Percentiles rank a stretch among this genome's conserved stretches.
These are phyloP conservation scores for Trametes coccinea DNA, from an alignment of 768 basidiomycete genomes.

Conservation along the genomic window DNA sequence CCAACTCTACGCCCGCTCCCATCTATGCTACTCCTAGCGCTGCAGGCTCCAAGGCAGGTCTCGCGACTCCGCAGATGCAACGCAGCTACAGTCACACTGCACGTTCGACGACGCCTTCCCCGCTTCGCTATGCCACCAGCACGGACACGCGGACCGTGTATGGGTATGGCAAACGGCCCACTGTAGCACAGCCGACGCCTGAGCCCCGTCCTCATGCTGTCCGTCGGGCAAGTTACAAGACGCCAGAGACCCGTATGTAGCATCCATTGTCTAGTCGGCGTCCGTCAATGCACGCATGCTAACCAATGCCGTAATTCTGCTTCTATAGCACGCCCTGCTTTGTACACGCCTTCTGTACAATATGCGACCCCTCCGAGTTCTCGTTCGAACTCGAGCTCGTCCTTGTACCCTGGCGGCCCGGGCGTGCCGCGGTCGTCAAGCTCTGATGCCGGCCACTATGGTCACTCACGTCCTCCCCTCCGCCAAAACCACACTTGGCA, in stretches of 20 bases:
- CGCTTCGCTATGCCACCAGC: constrained; percentile 31
- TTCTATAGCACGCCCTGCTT: constrained; percentile 18
- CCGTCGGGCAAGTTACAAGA: constrained; percentile 45
- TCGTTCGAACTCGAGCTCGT: constrained; percentile 54
- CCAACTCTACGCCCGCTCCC: constrained; percentile 37
- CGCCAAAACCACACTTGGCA: constrained; percentile 51
- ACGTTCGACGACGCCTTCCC: constrained; percentile 39
- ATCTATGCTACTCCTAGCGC: constrained; percentile 27
- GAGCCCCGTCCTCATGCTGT: constrained; percentile 40
- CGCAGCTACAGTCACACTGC: constrained; percentile 45
- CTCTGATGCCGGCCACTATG: constrained; percentile 42
- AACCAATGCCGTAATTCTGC: constrained; percentile 1
- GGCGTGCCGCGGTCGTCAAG: constrained; percentile 32
- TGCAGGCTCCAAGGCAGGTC: constrained; percentile 23
- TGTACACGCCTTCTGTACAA: constrained; percentile 27
- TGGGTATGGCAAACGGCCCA: constrained; percentile 36
- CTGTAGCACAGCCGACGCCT: constrained; percentile 29
- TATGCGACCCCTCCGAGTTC: constrained; percentile 43
- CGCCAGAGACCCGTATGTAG: constrained; percentile 45
- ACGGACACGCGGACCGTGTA: constrained; percentile 31
- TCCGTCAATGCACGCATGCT: not conserved
- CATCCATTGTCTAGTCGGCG: not conserved
- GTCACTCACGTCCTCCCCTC: constrained; percentile 44
- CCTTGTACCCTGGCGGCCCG: constrained; percentile 43
- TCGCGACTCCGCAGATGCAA: constrained; percentile 31